These are phyloP conservation scores for Cymodocea nodosa DNA, from an alignment of 116 monocot species.

Conservation along the genomic window DNA sequence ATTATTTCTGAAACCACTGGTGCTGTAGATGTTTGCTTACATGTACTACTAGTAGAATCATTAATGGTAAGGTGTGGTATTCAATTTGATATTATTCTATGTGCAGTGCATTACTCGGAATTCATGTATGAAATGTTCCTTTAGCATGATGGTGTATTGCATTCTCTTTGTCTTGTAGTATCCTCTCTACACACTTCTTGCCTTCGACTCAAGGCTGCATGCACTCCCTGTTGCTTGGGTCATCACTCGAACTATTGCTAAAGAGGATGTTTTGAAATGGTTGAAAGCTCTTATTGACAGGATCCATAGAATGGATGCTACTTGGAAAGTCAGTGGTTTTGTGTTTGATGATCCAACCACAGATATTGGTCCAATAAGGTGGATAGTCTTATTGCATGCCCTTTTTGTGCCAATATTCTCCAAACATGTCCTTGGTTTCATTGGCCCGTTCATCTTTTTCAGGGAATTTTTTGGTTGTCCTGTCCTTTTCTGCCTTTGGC, in stretches of 20 bases:
- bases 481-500: constrained; percentile 77
- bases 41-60: not conserved
- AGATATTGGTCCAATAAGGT: constrained; percentile 80
- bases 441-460: not conserved
- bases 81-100: no score
- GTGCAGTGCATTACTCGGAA: no score
- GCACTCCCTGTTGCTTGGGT: constrained; percentile 93
- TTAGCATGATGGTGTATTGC: not conserved
- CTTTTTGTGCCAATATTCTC: constrained; percentile 4
- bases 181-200: constrained; percentile 84
- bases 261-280: constrained; percentile 74
- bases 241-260: constrained; percentile 64
- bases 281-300: constrained; percentile 77
- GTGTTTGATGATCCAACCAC: constrained; percentile 79
- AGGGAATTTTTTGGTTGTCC: constrained; percentile 78
- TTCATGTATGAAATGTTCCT: no score
- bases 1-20: not conserved
- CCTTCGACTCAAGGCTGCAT: constrained; percentile 85
- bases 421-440: not conserved
- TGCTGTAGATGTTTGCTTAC: not conserved
- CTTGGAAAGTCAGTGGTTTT: constrained; percentile 64
- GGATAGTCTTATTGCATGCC: not conserved
- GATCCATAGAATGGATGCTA: constrained; percentile 39
- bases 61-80: no score
- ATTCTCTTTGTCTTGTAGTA: constrained; percentile 47